Conservation (phyloP, 805 yeast species). For the Nakazawaea molendinolei region DNA sequence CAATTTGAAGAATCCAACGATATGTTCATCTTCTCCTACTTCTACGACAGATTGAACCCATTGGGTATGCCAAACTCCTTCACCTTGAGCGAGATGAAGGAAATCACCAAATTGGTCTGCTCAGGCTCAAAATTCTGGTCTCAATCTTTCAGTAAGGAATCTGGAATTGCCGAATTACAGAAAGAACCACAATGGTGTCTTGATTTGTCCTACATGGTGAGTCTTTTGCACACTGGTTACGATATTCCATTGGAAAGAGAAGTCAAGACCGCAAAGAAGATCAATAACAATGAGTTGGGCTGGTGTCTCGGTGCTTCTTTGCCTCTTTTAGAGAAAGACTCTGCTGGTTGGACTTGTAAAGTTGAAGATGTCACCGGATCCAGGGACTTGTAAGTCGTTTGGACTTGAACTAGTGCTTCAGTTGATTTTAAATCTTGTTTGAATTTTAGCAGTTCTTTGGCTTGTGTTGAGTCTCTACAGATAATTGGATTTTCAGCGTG, state of each 20-base stretch:
- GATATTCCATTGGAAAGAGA: constrained; percentile 89
- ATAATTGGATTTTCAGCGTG: too few relatives aligned
- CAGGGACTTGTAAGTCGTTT: background rate
- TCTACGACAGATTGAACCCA: constrained; percentile 91
- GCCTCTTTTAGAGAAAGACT: constrained; percentile 66
- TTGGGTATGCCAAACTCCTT: constrained; percentile 91
- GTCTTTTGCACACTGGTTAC: constrained; percentile 92
- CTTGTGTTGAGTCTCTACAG: too few relatives aligned
- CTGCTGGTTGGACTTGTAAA: constrained; percentile 65
- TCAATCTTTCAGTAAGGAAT: constrained; percentile 54
- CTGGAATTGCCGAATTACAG: constrained; percentile 57
- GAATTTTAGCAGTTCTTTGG: too few relatives aligned
- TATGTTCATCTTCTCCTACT: constrained; percentile 86
- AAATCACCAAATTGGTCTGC: constrained; percentile 79
- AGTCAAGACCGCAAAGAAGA: constrained; percentile 85
- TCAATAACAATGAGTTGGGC: constrained; percentile 86
- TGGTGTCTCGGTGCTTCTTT: constrained; percentile 99
- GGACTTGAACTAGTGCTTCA: too few relatives aligned
- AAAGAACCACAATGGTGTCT: constrained; percentile 92
- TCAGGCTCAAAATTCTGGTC: constrained; percentile 76
- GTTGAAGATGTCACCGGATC: constrained; percentile 22
- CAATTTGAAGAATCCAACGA: constrained; percentile 72
- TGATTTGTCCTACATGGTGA: constrained; percentile 85
- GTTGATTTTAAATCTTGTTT: too few relatives aligned
- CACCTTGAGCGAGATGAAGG: constrained; percentile 76